These are phyloP conservation scores for Phytophthora hybrid DNA, from an alignment of 352 stramenopile species.

Conservation along the genomic window DNA sequence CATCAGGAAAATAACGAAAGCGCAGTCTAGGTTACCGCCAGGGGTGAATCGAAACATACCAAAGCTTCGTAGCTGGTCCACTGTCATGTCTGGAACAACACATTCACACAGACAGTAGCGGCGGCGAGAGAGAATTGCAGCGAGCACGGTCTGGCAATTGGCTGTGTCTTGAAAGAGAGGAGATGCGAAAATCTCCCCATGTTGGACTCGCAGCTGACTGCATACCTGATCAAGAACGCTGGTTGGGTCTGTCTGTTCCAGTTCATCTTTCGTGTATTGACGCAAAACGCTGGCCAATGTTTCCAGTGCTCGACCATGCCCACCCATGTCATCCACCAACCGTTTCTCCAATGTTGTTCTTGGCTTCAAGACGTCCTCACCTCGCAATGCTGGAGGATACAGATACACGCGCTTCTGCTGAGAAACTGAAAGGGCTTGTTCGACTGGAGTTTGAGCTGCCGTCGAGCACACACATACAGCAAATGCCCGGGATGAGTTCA, in stretches of 20 bases:
- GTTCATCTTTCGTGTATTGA: neutral
- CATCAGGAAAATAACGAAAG: conserved; percentile 18
- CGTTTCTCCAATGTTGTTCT: conserved; percentile 4
- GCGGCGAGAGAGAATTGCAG: conserved; percentile 4
- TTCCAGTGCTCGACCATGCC: conserved; percentile 16
- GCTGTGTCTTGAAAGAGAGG: neutral
- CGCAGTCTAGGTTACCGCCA: conserved; percentile 8
- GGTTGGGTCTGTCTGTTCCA: neutral
- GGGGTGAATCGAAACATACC: conserved; percentile 9
- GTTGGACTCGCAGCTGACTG: neutral
- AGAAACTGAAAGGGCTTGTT: neutral
- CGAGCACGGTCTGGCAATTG: conserved; percentile 5
- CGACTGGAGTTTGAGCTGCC: neutral
- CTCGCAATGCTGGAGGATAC: conserved; percentile 7
- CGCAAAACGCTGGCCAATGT: neutral
- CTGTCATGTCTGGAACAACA: conserved; percentile 12
- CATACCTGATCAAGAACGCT: conserved; percentile 2
- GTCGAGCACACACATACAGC: conserved; percentile 18
- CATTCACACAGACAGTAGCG: neutral
- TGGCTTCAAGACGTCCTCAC: neutral
- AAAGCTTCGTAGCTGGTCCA: conserved; percentile 14
- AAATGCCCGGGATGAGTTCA: conserved; percentile 17
- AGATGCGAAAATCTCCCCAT: neutral
- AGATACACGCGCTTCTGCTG: neutral
- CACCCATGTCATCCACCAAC: conserved; percentile 24